Evolutionary conservation across 2,329 filamentous ascomycete species (phyloP).

Genomic region (Ceratocystiopsis brevicomis): DNA sequence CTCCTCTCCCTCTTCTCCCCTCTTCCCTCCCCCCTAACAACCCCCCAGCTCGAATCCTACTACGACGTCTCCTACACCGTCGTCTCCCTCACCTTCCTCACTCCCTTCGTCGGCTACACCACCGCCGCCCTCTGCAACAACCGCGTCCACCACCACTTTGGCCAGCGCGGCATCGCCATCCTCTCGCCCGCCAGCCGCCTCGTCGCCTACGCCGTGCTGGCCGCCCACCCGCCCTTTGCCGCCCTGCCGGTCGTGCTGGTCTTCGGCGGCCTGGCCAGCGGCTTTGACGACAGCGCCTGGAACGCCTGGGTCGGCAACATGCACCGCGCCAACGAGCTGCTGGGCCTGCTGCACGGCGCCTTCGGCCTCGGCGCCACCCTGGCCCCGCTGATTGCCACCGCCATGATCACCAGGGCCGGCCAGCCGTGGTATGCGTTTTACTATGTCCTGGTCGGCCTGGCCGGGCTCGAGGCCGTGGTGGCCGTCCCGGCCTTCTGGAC

Average conservation of each 20-base stretch:
- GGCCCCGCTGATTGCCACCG: constrained; percentile 50
- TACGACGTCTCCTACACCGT: constrained; percentile 42
- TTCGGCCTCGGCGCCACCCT: constrained; percentile 57
- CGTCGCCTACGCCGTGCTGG: constrained; percentile 43
- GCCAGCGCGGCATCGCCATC: constrained; percentile 53
- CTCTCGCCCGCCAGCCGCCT: constrained; percentile 44
- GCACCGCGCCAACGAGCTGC: constrained; percentile 51
- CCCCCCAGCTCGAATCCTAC: constrained; percentile 35
- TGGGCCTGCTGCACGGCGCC: constrained; percentile 52
- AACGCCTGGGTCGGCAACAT: constrained; percentile 51
- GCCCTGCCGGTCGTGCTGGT: constrained; percentile 46
- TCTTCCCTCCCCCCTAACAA: background rate
- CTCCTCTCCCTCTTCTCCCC: background rate
- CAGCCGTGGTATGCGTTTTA: constrained; percentile 57
- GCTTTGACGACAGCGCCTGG: constrained; percentile 42
- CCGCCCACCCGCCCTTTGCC: constrained; percentile 50
- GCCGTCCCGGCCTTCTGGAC: constrained; percentile 42
- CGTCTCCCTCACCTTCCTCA: constrained; percentile 47
- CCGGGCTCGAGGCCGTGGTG: constrained; percentile 34
- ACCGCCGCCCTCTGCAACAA: constrained; percentile 46
- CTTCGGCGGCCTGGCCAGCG: constrained; percentile 52
- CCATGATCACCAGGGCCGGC: constrained; percentile 44
- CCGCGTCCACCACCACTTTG: constrained; percentile 40
- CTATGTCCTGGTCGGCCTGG: constrained; percentile 49
- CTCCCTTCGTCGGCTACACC: constrained; percentile 47